Evolutionary conservation across 768 basidiomycete species (phyloP).

Genomic region (Hericium erinaceus): DNA sequence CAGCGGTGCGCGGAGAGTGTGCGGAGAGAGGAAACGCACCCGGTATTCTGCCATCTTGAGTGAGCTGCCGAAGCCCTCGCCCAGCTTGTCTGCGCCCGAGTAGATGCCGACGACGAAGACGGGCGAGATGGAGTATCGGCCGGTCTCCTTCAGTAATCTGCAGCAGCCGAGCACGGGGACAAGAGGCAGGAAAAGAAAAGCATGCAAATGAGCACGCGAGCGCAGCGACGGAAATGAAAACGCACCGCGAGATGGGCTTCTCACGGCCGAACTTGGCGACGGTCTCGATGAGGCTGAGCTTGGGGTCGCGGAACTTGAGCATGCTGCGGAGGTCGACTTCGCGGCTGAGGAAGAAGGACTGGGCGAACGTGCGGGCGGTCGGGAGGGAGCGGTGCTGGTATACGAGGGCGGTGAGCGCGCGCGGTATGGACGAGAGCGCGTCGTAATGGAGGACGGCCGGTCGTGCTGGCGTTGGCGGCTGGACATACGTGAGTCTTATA

Average conservation of each 20-base stretch:
- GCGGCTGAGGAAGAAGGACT: constrained; percentile 81
- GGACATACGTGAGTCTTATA: neutral
- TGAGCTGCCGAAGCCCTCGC: constrained; percentile 91
- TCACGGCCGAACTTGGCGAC: constrained; percentile 61
- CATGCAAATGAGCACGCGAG: neutral
- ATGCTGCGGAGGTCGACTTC: constrained; percentile 71
- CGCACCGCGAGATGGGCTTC: constrained; percentile 61
- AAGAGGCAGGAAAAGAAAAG: neutral
- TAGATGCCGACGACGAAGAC: constrained; percentile 95
- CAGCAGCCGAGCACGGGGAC: neutral
- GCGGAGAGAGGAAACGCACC: constrained; percentile 28
- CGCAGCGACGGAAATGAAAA: neutral
- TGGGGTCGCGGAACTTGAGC: constrained; percentile 79
- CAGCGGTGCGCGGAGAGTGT: constrained; percentile 3
- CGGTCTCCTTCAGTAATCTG: constrained; percentile 87
- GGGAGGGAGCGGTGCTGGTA: constrained; percentile 82
- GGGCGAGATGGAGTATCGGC: constrained; percentile 83
- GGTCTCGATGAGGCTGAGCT: constrained; percentile 64
- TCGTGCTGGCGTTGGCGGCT: constrained; percentile 40
- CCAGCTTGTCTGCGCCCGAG: constrained; percentile 74
- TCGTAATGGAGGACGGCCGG: constrained; percentile 66
- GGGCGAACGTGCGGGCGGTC: constrained; percentile 82
- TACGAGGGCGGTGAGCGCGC: constrained; percentile 80
- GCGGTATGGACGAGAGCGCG: constrained; percentile 80
- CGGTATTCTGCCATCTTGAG: constrained; percentile 93